These are phyloP conservation scores for Artemisia princeps DNA, from an alignment of 140 eudicot genomes.

Conservation along the genomic window DNA sequence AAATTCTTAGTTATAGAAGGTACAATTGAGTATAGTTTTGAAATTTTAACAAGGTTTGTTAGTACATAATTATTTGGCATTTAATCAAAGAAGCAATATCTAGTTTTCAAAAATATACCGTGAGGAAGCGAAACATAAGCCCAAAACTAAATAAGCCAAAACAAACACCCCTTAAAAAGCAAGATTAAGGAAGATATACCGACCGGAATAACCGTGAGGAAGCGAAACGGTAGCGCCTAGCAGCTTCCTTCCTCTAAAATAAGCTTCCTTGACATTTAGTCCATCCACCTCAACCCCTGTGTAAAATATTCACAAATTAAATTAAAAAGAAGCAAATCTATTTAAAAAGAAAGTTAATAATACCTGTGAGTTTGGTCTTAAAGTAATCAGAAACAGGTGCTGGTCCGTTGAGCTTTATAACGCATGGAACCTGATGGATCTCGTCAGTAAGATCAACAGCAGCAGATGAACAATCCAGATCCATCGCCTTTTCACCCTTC, in stretches of 20 bases:
- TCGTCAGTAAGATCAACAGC: conserved; percentile 50
- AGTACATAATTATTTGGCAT: too few species aligned
- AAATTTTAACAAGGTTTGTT: too few species aligned
- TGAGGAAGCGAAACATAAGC: too few species aligned
- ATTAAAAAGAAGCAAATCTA: too few species aligned
- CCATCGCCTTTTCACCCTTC: not conserved
- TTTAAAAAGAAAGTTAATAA: too few species aligned
- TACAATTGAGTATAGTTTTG: too few species aligned
- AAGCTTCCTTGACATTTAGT: conserved; percentile 66
- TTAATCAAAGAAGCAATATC: too few species aligned
- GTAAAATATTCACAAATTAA: too few species aligned
- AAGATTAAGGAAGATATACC: conserved; percentile 18
- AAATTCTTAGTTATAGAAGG: too few species aligned
- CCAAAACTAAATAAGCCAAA: too few species aligned
- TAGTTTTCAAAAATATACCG: too few species aligned
- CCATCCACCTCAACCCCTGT: conserved; percentile 62
- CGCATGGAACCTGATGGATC: conserved; percentile 85
- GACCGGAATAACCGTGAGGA: conserved; percentile 64
- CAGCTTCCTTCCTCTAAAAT: conserved; percentile 82
- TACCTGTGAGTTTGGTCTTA: conserved; percentile 52
- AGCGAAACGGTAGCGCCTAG: conserved; percentile 64
- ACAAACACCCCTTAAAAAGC: too few species aligned
- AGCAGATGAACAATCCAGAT: not conserved
- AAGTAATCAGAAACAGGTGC: conserved; percentile 70
- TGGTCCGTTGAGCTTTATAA: conserved; percentile 75